A percentile compares a stretch with the other conserved stretches of the same genome.
Evolutionary conservation across 768 basidiomycete genomes (phyloP).

Genomic region (Termitomyces sp.): DNA sequence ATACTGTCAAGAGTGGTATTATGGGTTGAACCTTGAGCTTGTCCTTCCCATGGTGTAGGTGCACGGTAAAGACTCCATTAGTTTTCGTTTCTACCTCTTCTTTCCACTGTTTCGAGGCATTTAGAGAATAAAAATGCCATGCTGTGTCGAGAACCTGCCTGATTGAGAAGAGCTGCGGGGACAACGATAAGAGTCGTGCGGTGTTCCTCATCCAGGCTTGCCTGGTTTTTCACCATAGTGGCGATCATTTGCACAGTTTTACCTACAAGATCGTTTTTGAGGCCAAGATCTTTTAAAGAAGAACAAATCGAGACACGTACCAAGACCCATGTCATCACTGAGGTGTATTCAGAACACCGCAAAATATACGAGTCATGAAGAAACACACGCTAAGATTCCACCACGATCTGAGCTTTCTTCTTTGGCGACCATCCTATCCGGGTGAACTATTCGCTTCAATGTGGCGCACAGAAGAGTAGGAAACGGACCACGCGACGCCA

Average conservation of each 20-base stretch:
- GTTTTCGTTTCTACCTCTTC: conserved; percentile 70
- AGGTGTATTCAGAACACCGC: not conserved
- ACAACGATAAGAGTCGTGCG: conserved; percentile 72
- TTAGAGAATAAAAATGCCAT: not conserved
- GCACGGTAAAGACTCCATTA: conserved; percentile 55
- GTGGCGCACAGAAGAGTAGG: not conserved
- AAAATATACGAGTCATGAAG: conserved; percentile 21
- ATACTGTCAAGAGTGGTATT: not conserved
- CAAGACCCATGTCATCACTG: conserved; percentile 72
- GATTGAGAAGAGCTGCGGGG: conserved; percentile 69
- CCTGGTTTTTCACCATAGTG: conserved; percentile 65
- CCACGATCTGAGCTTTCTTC: conserved; percentile 51
- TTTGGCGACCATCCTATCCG: conserved; percentile 62
- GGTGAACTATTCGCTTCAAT: not conserved
- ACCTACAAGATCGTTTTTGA: conserved; percentile 25
- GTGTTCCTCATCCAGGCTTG: conserved; percentile 37
- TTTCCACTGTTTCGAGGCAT: conserved; percentile 48
- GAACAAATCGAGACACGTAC: conserved; percentile 18
- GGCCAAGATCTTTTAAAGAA: not conserved
- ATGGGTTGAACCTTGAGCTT: conserved; percentile 45
- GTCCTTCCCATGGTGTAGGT: conserved; percentile 70
- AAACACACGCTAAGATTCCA: conserved; percentile 58
- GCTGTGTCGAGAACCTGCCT: conserved; percentile 33
- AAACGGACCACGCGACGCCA: conserved; percentile 64
- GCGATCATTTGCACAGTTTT: conserved; percentile 84